Base-by-base conservation (phyloP, 257 asterid species). In the Ehretia macrophylla region DNA sequence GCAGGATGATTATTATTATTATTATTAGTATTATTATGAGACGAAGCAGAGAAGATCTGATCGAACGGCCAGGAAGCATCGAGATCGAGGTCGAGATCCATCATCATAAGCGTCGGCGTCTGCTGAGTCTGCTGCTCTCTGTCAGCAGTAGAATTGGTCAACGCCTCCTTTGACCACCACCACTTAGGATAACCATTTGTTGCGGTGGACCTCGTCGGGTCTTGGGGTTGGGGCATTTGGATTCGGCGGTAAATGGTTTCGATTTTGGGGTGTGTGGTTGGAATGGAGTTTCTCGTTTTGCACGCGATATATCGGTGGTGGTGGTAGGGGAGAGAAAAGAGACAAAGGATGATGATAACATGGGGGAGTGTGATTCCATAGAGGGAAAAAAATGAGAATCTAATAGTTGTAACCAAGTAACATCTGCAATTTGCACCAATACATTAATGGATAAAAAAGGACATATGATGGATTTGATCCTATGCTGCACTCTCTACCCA, bases 71-170 rank as follows among this genome's bases (percentile, higher is more conserved):
- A 87, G 8, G 82, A 71, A 52, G 66, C 60, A 9, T 83, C 94
- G 66, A 82, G 86, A 68, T 85, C 93, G 58, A 87, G 84, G 79
- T 87, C 95, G 51, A 83, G 74, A 78, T 86, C 95, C 96, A 85
- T 83, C 67, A 81, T 60, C 45, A 67, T 38, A 58, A 55, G 32
- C 49, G 65, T 5, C 18, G 57, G 11, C 37, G 27, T 18, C 17
- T 66, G 78, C 11, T 27, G 11, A 22, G 27, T 18, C 17, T 66
- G 78, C 11, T 27, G 35, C 35, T 6, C 35, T 27, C 35, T 27
- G 35, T 27, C 35, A 27, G 6, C 35, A 10, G 47, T 2, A 42
- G 47, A 42, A 10, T 72, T 68, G 44, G 52, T 8, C 11, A 21
- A 12, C 3, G 21, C 42, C 37, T 60, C 72, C 67, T 46, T 55